Evolutionary conservation across 805 yeast species (phyloP), one percentile per base, ranked within the genome.

Genomic region (Suhomyces emberorum): DNA sequence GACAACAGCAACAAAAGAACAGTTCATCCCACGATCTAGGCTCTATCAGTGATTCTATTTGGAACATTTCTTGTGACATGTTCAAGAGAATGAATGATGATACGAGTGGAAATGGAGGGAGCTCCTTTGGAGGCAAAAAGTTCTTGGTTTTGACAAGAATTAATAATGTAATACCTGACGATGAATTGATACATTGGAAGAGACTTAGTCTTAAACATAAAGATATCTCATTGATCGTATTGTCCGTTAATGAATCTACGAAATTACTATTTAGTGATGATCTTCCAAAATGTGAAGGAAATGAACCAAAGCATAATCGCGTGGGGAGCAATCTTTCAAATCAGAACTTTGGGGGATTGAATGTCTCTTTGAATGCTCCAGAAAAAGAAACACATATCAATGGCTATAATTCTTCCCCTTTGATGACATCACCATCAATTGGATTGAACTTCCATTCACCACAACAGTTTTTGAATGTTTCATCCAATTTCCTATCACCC

Each of bases 131-230:
- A 12, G 81, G 81, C 1, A 79, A 77, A 55, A 72, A 74, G 24
- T 82, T 77, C 46, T 64, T 84, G 46, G 79, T 84, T 2, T 59
- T 85, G 32, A 81, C 93, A 0, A 69, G 95, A 46, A 57, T 83
- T 34, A 81, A 80, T 48, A 83, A 85, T 42, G 76, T 83, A 37
- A 75, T 85, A 26, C 88, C 89, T 0, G 95, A 85, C 57, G 93
- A 85, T 55, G 95, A 85, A 52, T 61, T 85, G 32, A 70, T 83
- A 35, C 86, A 83, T 51, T 82, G 93, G 89, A 81, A 85, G 55
- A 61, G 88, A 39, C 59, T 84, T 18, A 80, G 88, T 9, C 70
- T 80, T 30, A 75, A 74, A 38, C 74, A 74, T 30, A 66, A 68
- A 39, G 73, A 69, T 16, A 59, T 85, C 12, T 78, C 82, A 3